Evolutionary conservation across 73 alveolate genomes (phyloP), one percentile per base, ranked within the genome.

Genomic region (Symbiodinium pilosum): DNA sequence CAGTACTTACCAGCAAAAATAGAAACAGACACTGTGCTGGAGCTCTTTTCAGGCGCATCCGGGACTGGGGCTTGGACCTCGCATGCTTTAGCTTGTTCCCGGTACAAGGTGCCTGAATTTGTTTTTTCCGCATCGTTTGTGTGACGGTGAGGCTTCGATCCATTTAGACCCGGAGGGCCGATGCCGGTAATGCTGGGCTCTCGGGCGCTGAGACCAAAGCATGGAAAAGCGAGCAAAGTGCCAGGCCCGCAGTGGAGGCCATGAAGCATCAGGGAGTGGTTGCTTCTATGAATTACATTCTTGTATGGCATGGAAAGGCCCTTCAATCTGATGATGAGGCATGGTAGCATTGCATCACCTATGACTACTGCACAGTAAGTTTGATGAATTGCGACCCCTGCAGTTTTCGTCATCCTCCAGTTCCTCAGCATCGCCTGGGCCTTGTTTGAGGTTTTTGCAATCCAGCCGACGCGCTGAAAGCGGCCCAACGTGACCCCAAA

Each of bases 41-140:
- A n/a, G n/a, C 38, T 24, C 81, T 7, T 64, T 64, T 26, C 81
- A 64, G 81, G 81, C 85, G 85, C 44, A 73, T 73, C 43, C 85
- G 85, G 14, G 85, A 73, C 85, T 73, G 85, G 85, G 85, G 85
- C 85, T n/a, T n/a, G 85, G 44, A 6, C 14, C 85, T 73, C 43
- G 43, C 44, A 64, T 7, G 30, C 30, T 64, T n/a, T n/a, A n/a
- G n/a, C n/a, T n/a, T n/a, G n/a, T n/a, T n/a, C n/a, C n/a, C n/a
- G n/a, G n/a, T n/a, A n/a, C n/a, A n/a, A n/a, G n/a, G n/a, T n/a
- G n/a, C n/a, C n/a, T n/a, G n/a, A n/a, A n/a, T n/a, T n/a, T n/a
- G 6, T 47, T 47, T 9, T 47, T 47, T 47, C 14, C 59, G 14
- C 14, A 47, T 47, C 59, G 14, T 47, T 47, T 47, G 59, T 47